A percentile compares a stretch with the other conserved stretches of the same genome.
Evolutionary conservation across 768 basidiomycete species (phyloP).

Genomic region (Cantharellus cinnabarinus): DNA sequence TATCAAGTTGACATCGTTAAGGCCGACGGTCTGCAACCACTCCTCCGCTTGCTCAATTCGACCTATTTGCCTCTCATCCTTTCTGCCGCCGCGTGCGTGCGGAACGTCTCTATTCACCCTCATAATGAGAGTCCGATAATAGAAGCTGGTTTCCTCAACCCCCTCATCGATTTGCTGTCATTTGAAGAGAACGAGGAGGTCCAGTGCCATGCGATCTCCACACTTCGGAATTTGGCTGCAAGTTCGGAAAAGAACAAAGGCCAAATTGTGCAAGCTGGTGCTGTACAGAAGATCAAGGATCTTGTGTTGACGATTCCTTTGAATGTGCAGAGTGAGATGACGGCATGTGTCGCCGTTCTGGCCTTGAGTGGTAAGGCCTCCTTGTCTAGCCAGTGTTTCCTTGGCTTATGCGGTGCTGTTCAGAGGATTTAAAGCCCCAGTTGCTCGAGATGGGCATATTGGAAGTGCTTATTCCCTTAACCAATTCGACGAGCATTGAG

Average conservation of each 20-base stretch:
- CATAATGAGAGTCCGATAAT: conserved; percentile 98
- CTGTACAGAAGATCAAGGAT: conserved; percentile 91
- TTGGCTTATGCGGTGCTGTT: neutral
- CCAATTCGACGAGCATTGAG: conserved; percentile 88
- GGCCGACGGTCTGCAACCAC: conserved; percentile 74
- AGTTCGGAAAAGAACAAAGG: conserved; percentile 96
- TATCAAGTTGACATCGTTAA: conserved; percentile 98
- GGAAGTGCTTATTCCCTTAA: conserved; percentile 90
- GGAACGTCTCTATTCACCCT: conserved; percentile 97
- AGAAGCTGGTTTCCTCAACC: conserved; percentile 91
- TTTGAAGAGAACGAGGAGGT: conserved; percentile 99
- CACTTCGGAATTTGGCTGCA: conserved; percentile 86
- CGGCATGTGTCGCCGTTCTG: conserved; percentile 90
- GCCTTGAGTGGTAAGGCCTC: conserved; percentile 66
- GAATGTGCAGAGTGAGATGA: conserved; percentile 99
- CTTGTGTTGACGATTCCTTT: conserved; percentile 86
- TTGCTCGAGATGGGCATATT: conserved; percentile 96
- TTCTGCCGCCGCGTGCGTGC: conserved; percentile 94
- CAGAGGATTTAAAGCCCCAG: conserved; percentile 93
- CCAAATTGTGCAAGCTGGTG: conserved; percentile 93
- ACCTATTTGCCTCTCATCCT: conserved; percentile 95
- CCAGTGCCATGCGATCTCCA: conserved; percentile 97
- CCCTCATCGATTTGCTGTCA: conserved; percentile 83
- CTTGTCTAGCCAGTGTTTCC: conserved; percentile 1
- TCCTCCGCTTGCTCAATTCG: conserved; percentile 86